Percentiles rank a stretch among this genome's conserved stretches.
These are phyloP conservation scores for Pseudogymnoascus pannorum DNA, from an alignment of 2,329 filamentous ascomycete species.

Conservation along the genomic window DNA sequence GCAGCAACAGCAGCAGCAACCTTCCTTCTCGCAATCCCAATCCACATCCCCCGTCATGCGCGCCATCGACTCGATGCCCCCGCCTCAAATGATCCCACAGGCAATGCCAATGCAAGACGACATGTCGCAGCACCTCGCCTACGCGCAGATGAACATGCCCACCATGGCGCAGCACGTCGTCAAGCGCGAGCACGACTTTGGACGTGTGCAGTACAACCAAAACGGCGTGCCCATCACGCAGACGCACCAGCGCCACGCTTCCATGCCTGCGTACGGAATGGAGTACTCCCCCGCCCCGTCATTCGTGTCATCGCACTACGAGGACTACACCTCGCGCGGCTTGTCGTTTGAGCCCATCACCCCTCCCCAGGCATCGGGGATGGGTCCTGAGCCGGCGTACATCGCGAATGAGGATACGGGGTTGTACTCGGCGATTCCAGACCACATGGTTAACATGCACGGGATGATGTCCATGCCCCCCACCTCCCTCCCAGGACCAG, in stretches of 20 bases:
- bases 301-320: conserved; percentile 96
- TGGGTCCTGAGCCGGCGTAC: conserved; percentile 85
- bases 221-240: conserved; percentile 80
- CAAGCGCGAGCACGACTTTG: conserved; percentile 84
- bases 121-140: conserved; percentile 55
- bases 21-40: conserved; percentile 60
- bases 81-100: conserved; percentile 71
- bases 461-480: conserved; percentile 87
- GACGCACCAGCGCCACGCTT: conserved; percentile 85
- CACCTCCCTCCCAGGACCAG: conserved; percentile 71
- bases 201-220: conserved; percentile 80
- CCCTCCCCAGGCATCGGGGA: conserved; percentile 75
- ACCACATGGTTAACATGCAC: conserved; percentile 75
- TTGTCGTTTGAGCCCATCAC: conserved; percentile 96
- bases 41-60: conserved; percentile 83
- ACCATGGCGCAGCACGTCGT: conserved; percentile 64
- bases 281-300: conserved; percentile 98
- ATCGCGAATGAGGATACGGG: conserved; percentile 97
- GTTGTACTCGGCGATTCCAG: conserved; percentile 89
- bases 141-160: conserved; percentile 64
- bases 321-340: conserved; percentile 85
- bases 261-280: conserved; percentile 92
- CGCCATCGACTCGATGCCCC: conserved; percentile 89
- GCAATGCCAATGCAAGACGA: conserved; percentile 50
- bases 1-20: conserved; percentile 46